Evolutionary conservation across 2,329 filamentous ascomycete genomes (phyloP).

Genomic region (Neurospora sp.): DNA sequence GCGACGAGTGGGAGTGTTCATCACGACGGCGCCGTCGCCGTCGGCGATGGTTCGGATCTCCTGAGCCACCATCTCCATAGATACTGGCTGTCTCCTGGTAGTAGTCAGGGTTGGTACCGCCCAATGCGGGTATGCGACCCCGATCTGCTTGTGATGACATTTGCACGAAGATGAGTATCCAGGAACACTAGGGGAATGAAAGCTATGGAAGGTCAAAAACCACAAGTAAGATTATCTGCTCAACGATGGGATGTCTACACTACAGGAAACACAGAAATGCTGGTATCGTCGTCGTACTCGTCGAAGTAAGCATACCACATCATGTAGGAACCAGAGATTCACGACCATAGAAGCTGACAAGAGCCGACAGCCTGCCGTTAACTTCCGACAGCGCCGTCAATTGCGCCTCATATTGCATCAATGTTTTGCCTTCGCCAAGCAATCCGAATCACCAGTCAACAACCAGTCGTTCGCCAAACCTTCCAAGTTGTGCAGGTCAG

Average conservation of each 20-base stretch:
- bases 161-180: not conserved
- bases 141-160: not conserved
- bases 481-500: not conserved
- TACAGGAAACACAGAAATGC: not conserved
- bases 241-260: not conserved
- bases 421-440: not conserved
- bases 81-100: conserved; percentile 7
- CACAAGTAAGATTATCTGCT: not conserved
- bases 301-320: not conserved
- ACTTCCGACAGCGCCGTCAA: not conserved
- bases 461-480: not conserved
- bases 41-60: not conserved
- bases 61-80: not conserved
- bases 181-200: not conserved
- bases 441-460: not conserved
- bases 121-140: conserved; percentile 1
- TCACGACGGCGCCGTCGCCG: not conserved
- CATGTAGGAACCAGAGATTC: not conserved
- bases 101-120: conserved; percentile 4
- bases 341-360: not conserved
- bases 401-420: not conserved
- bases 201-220: not conserved
- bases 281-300: not conserved
- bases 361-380: not conserved
- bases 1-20: not conserved